Evolutionary conservation across 2,329 filamentous ascomycete genomes (phyloP), one percentile per base, ranked within the genome.

Genomic region (Fonsecaea erecta): DNA sequence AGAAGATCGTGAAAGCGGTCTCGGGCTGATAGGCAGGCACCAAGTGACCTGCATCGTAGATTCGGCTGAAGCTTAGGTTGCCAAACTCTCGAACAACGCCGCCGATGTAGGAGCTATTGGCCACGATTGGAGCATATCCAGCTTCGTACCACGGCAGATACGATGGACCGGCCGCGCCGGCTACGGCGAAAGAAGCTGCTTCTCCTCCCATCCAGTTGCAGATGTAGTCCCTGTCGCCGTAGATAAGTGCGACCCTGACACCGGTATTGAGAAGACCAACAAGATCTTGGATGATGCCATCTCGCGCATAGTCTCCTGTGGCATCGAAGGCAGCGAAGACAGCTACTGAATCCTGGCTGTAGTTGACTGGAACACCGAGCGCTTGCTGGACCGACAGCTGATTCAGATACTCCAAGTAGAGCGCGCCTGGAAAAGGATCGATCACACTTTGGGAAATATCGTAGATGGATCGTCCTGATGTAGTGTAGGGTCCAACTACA

Each of bases 331-430:
- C 69, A 11, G 46, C 55, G 30, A 65, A 78, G 26, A 80, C 74
- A 7, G 72, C 72, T 28, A 71, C 70, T 48, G 75, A 79, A 26
- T 69, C 63, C 58, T 73, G 64, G 0, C 78, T 77, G 65, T 78
- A 80, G 64, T 80, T 79, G n/a, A 79, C 70, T 3, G 74, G 67
- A 0, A 84, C 86, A 9, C 86, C 86, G 64, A 89, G 83, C 0
- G 85, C 85, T 21, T 77, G 71, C 68, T 85, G 85, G 0, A 88
- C 81, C 9, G 77, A 73, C 0, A 81, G 76, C 1, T 79, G 80
- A 74, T 89, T 88, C 28, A 89, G 79, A 71, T 88, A 89, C n/a
- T 81, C 76, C 12, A 77, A 74, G 69, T 83, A 88, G 74, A 83
- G 85, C 0, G 72, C 71, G 68, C 84, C 83, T 0, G 86, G 86